Evolutionary conservation across 805 yeast genomes (phyloP).

Genomic region (Spathaspora passalidarum): DNA sequence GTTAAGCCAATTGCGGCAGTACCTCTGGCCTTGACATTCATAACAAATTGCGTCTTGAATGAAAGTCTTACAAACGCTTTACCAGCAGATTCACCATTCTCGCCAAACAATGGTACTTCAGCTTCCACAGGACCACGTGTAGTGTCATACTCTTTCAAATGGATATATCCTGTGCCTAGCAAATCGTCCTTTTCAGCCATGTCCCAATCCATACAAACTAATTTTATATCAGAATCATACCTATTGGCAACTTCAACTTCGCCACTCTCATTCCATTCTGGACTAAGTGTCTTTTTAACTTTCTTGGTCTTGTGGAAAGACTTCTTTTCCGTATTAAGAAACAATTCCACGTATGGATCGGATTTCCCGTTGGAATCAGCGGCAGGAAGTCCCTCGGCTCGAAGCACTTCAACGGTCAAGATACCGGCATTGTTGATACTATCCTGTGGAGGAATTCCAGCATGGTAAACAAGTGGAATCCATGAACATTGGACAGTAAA

Average conservation of each 20-base stretch:
- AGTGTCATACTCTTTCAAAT: constrained; percentile 42
- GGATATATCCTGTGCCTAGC: constrained; percentile 63
- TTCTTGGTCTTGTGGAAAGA: constrained; percentile 71
- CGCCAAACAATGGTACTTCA: constrained; percentile 50
- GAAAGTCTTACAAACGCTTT: constrained; percentile 52
- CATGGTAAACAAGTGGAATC: constrained; percentile 64
- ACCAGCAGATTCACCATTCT: constrained; percentile 60
- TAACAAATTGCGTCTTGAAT: constrained; percentile 71
- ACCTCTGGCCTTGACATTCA: constrained; percentile 35
- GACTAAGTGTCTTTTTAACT: constrained; percentile 82
- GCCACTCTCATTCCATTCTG: constrained; percentile 80
- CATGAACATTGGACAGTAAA: constrained; percentile 65
- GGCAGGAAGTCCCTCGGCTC: constrained; percentile 68
- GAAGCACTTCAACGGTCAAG: constrained; percentile 55
- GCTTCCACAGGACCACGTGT: constrained; percentile 51
- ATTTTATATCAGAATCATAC: constrained; percentile 53
- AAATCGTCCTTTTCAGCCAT: constrained; percentile 84
- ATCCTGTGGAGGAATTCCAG: constrained; percentile 69
- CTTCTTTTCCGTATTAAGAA: constrained; percentile 59
- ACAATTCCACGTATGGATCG: constrained; percentile 81
- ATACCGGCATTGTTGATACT: constrained; percentile 72
- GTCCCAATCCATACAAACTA: constrained; percentile 86
- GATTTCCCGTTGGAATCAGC: constrained; percentile 93
- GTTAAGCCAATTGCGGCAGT: constrained; percentile 15
- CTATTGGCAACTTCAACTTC: constrained; percentile 57